Base-by-base conservation (phyloP, 1,139 yeast genomes). In the Meyerozyma guilliermondii region DNA sequence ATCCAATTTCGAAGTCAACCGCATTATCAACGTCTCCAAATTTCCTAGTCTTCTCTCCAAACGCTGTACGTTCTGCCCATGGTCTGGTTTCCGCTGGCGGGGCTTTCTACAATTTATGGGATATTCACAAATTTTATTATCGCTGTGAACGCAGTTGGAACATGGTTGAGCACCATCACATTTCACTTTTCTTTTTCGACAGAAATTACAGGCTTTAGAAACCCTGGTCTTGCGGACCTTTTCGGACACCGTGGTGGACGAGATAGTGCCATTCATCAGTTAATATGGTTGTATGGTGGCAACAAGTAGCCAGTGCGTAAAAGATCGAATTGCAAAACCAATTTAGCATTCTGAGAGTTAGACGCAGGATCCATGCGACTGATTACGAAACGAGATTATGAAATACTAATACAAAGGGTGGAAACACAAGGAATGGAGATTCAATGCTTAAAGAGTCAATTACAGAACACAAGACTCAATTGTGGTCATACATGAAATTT, bases 151-250 rank as follows among this genome's bases (percentile, higher is more conserved):
- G 41, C 66, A 61, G 43, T 56, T 55, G 28, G 50, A 40, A 26
- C 66, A 61, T 1, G 61, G 63, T 3, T 14, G 17, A 8, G 44
- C 48, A 4, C 64, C 64, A 34, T 60, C 56, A 41, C 66, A 62
- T 36, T 54, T 51, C 38, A 55, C 54, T 46, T 62, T 60, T 36
- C 55, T 50, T 42, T 50, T 52, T 6, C 65, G 54, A 41, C 66
- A 62, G n/a, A 46, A 45, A 40, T 54, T 60, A 42, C 65, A 60
- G 4, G 63, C 62, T 20, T 49, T 55, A 13, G 52, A 47, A 24
- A 54, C 54, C 13, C 62, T 44, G 28, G 44, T 33, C 24, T 33
- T 33, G 11, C 36, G 23, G 24, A 20, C 33, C 36, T 33, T 18
- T 11, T 17, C 36, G 8, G 22, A 6, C 22, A 20, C 22, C 22